Evolutionary conservation across 2,329 filamentous ascomycete species (phyloP).

Genomic region (Graphilbum ipis-grandicollis): DNA sequence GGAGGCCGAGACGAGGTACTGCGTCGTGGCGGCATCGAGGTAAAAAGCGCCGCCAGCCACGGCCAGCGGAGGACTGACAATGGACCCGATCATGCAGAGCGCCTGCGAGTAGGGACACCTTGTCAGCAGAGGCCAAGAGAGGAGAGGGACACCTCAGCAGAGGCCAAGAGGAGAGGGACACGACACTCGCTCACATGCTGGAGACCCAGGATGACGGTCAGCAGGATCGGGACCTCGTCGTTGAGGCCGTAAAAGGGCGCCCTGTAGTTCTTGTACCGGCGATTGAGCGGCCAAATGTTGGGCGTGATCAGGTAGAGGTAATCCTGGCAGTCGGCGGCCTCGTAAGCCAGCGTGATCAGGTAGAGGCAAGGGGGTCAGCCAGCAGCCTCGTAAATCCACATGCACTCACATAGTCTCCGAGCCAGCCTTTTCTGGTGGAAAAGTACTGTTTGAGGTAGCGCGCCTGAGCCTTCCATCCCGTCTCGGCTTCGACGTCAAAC

Average conservation of each 20-base stretch:
- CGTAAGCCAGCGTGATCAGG: too few species aligned
- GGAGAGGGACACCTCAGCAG: too few species aligned
- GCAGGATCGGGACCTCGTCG: slow-evolving; percentile 48
- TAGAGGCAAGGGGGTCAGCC: not conserved
- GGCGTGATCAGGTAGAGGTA: slow-evolving; percentile 20
- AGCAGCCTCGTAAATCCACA: not conserved
- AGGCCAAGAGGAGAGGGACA: too few species aligned
- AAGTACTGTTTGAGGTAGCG: not conserved
- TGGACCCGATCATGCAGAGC: slow-evolving; percentile 46
- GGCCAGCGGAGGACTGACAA: slow-evolving; percentile 42
- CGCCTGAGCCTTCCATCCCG: not conserved
- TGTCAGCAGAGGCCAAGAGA: too few species aligned
- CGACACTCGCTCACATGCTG: too few species aligned
- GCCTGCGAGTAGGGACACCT: too few species aligned
- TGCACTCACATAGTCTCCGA: slow-evolving; percentile 1
- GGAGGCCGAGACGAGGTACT: slow-evolving; percentile 52
- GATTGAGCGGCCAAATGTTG: slow-evolving; percentile 44
- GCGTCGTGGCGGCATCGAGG: slow-evolving; percentile 31
- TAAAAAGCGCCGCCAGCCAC: slow-evolving; percentile 41
- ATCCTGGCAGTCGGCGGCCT: too few species aligned
- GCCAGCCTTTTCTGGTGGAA: slow-evolving; percentile 1
- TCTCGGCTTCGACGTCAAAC: too few species aligned
- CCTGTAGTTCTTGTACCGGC: slow-evolving; percentile 24
- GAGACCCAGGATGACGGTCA: slow-evolving; percentile 49
- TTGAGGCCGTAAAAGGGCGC: slow-evolving; percentile 55